Evolutionary conservation across 1,139 yeast species (phyloP), one percentile per base, ranked within the genome.

Genomic region (Protomyces gravidus): DNA sequence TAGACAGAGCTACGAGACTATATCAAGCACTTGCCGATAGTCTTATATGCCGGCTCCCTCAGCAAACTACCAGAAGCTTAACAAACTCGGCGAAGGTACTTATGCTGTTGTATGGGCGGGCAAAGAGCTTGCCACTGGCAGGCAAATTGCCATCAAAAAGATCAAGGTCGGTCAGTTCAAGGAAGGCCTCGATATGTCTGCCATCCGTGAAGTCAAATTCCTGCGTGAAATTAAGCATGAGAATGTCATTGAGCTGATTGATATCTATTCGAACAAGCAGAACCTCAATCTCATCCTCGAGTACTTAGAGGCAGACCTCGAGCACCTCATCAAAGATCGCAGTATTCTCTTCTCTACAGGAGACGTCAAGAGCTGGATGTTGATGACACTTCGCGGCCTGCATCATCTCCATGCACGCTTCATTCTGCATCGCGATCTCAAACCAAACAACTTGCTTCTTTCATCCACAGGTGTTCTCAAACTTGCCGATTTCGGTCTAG

Each of bases 181-280:
- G 71, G 97, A 92, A 73, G 99, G 98, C 0, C 74, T 94, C 53
- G 98, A 94, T 73, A 92, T 94, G 97, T 86, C 96, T 19, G 99
- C 98, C 42, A 82, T 94, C 28, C 74, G 98, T 65, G 99, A 94
- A 73, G 94, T 94, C 65, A 92, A 92, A 70, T 92, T 89, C 68
- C 75, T 94, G 96, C 92, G 92, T 72, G 98, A 92, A 71, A 78
- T 92, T 66, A 89, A 89, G 70, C 95, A 90, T 72, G 96, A 89
- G 66, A 92, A 92, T 72, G 89, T 92, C 64, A 95, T 92, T 47
- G 30, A 96, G 89, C 69, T 98, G 90, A 50, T 62, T 47, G 63
- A 62, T 40, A 63, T 62, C 21, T 62, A 49, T 40, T 55, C 62
- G 15, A 50, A 55, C 32, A 62, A 62, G 36, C 80, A 84, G 9